Conservation (phyloP, 2,329 filamentous ascomycete species). For the Colletotrichum echinochloae region DNA sequence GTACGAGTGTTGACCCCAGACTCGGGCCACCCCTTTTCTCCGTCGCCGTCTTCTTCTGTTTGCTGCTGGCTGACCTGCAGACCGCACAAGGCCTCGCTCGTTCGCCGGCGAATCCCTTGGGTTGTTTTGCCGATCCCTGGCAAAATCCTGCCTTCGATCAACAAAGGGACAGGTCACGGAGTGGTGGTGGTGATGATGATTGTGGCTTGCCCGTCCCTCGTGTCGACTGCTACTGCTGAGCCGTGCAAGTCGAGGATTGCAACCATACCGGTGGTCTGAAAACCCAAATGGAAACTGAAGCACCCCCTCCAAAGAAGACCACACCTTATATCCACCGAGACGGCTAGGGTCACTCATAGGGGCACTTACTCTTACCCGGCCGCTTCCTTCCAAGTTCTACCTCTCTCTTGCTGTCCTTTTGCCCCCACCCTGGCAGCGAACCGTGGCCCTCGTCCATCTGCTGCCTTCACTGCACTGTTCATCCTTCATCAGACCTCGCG, state of each 20-base stretch:
- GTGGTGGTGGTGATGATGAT: neutral
- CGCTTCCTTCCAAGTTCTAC: too few species aligned
- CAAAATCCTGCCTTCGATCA: neutral
- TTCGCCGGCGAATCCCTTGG: neutral
- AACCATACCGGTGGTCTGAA: neutral
- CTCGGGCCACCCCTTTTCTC: too few species aligned
- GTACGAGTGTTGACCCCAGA: too few species aligned
- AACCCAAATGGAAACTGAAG: too few species aligned
- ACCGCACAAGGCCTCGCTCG: constrained; percentile 4
- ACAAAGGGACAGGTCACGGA: neutral
- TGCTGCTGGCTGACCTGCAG: neutral
- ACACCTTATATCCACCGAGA: neutral
- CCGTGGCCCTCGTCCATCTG: constrained; percentile 3
- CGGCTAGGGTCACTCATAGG: neutral
- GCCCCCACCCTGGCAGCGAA: too few species aligned
- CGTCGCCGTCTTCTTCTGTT: constrained; percentile 12
- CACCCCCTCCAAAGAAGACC: too few species aligned
- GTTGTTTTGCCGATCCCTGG: neutral
- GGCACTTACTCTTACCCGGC: constrained; percentile 16
- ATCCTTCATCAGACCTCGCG: neutral
- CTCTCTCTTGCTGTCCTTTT: too few species aligned
- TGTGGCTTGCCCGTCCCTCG: neutral
- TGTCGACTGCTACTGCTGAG: neutral
- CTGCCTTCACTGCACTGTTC: constrained; percentile 6
- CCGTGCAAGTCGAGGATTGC: neutral